These are phyloP conservation scores for Orychophragmus violaceus DNA, from an alignment of 345 rosid genomes.

Conservation along the genomic window DNA sequence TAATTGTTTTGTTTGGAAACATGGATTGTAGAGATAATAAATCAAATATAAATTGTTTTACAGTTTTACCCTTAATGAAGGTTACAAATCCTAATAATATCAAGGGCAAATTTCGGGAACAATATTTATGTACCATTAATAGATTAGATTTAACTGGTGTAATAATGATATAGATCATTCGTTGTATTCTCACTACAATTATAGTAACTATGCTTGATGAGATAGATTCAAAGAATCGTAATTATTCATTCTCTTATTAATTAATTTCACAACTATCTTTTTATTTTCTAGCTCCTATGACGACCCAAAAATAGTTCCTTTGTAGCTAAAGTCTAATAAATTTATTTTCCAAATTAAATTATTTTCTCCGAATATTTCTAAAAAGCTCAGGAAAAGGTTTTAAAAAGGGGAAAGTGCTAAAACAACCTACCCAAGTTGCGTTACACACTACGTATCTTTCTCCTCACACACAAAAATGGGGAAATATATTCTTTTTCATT, in stretches of 20 bases:
- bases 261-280: neutral
- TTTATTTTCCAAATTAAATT: neutral
- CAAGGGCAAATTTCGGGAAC: too few species aligned
- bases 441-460: constrained; percentile 32
- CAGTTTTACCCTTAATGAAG: too few species aligned
- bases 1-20: too few species aligned
- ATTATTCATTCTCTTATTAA: constrained; percentile 7
- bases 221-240: constrained; percentile 24
- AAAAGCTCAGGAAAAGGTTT: constrained; percentile 12
- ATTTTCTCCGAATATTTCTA: constrained; percentile 5
- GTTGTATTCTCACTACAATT: constrained; percentile 4
- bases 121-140: too few species aligned
- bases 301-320: neutral
- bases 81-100: too few species aligned
- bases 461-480: constrained; percentile 23
- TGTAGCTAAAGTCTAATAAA: neutral
- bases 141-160: constrained; percentile 8
- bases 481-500: neutral
- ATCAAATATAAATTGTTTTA: too few species aligned
- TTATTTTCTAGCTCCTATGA: neutral
- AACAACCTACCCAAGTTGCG: constrained; percentile 40
- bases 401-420: constrained; percentile 29
- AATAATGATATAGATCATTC: constrained; percentile 2
- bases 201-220: constrained; percentile 14
- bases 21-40: too few species aligned